These are phyloP conservation scores for Halophytophthora polymorphica DNA, from an alignment of 352 stramenopile genomes.

Conservation along the genomic window DNA sequence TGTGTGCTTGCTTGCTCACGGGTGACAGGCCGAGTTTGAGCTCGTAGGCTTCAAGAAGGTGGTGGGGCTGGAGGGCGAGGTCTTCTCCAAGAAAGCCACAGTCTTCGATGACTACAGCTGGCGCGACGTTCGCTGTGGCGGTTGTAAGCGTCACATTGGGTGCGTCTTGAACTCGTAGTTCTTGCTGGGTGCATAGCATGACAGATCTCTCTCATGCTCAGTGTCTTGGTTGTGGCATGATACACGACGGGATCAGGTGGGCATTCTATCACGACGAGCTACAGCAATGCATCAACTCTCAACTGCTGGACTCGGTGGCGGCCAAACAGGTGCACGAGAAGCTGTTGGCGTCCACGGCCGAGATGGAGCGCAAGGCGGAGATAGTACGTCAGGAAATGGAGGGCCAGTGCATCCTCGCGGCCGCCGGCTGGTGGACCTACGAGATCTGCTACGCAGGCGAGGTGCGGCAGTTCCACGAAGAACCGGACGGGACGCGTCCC, in stretches of 20 bases:
- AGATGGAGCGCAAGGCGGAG: slow-evolving; percentile 32
- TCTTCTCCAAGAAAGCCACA: slow-evolving; percentile 68
- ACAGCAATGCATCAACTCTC: slow-evolving; percentile 65
- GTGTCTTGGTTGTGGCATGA: too few species aligned
- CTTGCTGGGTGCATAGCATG: background rate
- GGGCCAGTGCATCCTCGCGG: slow-evolving; percentile 56
- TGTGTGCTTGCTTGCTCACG: background rate
- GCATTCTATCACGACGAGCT: slow-evolving; percentile 80
- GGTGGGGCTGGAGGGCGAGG: slow-evolving; percentile 50
- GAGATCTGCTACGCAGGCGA: slow-evolving; percentile 79
- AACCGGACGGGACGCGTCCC: slow-evolving; percentile 58
- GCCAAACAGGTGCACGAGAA: slow-evolving; percentile 38
- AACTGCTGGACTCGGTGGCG: slow-evolving; percentile 49
- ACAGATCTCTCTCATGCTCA: background rate
- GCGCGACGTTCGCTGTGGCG: slow-evolving; percentile 65
- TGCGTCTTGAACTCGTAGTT: slow-evolving; percentile 15
- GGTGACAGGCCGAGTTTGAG: slow-evolving; percentile 68
- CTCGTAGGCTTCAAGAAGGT: slow-evolving; percentile 67
- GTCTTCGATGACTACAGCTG: slow-evolving; percentile 85
- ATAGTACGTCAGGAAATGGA: slow-evolving; percentile 53
- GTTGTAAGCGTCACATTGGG: slow-evolving; percentile 78
- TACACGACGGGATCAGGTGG: slow-evolving; percentile 40
- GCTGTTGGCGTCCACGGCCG: slow-evolving; percentile 22
- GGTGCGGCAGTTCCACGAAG: slow-evolving; percentile 81
- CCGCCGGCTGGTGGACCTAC: slow-evolving; percentile 82